phyloP scores from a whole-genome alignment of 768 basidiomycete genomes.

The Phylloporus sp. region DNA sequence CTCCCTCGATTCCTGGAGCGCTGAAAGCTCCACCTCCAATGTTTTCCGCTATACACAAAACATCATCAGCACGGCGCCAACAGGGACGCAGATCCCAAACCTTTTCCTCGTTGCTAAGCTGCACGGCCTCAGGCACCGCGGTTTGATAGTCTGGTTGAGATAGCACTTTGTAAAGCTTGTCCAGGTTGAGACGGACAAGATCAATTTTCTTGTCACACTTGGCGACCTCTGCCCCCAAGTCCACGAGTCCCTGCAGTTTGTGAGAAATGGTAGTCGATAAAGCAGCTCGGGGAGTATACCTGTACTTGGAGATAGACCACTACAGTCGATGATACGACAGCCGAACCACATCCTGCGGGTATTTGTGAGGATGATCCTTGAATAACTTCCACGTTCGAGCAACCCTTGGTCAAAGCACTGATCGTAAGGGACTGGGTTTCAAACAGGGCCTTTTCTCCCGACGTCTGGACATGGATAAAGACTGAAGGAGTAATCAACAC shows the following conservation, averaged over 20 bases:
- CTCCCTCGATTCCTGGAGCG: slow-evolving; percentile 63
- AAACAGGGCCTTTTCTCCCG: slow-evolving; percentile 63
- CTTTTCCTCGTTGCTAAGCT: slow-evolving; percentile 50
- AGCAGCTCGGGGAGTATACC: slow-evolving; percentile 35
- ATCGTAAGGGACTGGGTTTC: slow-evolving; percentile 72
- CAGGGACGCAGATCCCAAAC: slow-evolving; percentile 38
- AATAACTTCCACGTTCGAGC: slow-evolving; percentile 70
- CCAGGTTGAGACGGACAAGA: slow-evolving; percentile 57
- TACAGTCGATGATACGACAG: slow-evolving; percentile 70
- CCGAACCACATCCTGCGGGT: slow-evolving; percentile 84
- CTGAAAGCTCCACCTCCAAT: slow-evolving; percentile 74
- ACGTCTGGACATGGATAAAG: slow-evolving; percentile 67
- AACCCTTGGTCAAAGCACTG: slow-evolving; percentile 79
- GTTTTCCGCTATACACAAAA: slow-evolving; percentile 56
- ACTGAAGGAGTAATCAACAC: slow-evolving; percentile 42
- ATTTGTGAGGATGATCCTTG: slow-evolving; percentile 56
- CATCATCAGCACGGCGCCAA: neutral
- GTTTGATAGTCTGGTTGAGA: slow-evolving; percentile 72
- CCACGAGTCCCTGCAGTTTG: slow-evolving; percentile 71
- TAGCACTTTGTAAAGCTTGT: slow-evolving; percentile 74
- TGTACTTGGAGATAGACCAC: slow-evolving; percentile 82
- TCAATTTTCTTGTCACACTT: slow-evolving; percentile 91
- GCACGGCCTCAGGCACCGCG: slow-evolving; percentile 64
- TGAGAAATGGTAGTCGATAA: neutral
- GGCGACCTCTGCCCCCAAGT: slow-evolving; percentile 80